Percentiles rank a stretch among this genome's conserved stretches.
These are phyloP conservation scores for Trichoderma asperelloides DNA, from an alignment of 495 filamentous ascomycete species.

Conservation along the genomic window DNA sequence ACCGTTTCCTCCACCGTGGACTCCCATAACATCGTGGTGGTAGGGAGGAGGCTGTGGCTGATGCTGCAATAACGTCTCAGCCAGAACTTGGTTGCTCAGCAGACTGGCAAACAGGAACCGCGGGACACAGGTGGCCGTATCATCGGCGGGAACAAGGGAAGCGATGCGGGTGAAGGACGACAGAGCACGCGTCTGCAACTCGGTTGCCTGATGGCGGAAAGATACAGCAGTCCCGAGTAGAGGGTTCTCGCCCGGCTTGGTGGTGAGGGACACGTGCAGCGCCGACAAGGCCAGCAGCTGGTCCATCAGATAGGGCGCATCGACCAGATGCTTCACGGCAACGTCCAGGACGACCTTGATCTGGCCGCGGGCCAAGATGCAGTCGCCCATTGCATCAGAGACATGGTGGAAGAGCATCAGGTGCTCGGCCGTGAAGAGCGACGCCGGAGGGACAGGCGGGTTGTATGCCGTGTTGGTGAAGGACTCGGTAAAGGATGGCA, in stretches of 20 bases:
- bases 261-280: conserved; percentile 25
- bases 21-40: conserved; percentile 11
- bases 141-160: conserved; percentile 10
- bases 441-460: conserved; percentile 5
- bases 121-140: conserved; percentile 24
- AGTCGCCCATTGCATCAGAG: conserved; percentile 8
- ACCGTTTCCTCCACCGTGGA: neutral
- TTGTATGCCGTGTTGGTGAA: neutral
- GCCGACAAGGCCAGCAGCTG: conserved; percentile 31
- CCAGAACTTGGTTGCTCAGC: conserved; percentile 31
- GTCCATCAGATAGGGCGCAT: conserved; percentile 32
- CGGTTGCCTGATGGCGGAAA: conserved; percentile 27
- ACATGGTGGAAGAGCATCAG: conserved; percentile 20
- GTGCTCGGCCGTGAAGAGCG: conserved; percentile 18
- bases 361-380: conserved; percentile 6
- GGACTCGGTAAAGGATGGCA: conserved; percentile 4
- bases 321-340: conserved; percentile 15
- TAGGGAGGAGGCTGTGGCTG: conserved; percentile 4
- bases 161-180: conserved; percentile 21
- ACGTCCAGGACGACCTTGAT: conserved; percentile 10
- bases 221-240: conserved; percentile 3
- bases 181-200: conserved; percentile 32
- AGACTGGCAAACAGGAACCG: conserved; percentile 33
- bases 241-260: conserved; percentile 10
- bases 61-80: conserved; percentile 17